A percentile compares a stretch with the other conserved stretches of the same genome.
These are phyloP conservation scores for Hypoxylon sp. DNA, from an alignment of 2,329 filamentous ascomycete species.

Conservation along the genomic window DNA sequence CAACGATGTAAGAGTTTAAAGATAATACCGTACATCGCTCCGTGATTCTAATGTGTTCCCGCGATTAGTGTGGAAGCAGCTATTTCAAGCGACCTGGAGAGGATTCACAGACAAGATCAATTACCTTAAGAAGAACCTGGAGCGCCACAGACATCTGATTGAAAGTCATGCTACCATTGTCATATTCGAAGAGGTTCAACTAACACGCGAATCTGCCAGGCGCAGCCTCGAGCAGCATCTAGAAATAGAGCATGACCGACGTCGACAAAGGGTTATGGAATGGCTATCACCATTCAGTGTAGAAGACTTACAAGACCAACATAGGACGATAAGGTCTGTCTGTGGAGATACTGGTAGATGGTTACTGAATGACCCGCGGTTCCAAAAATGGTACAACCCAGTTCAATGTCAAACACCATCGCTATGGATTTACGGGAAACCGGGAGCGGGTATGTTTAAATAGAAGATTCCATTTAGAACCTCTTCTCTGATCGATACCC, in stretches of 20 bases:
- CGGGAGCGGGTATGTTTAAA: slow-evolving; percentile 52
- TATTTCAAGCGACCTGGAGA: slow-evolving; percentile 52
- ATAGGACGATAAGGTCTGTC: slow-evolving; percentile 27
- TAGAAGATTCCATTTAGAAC: neutral
- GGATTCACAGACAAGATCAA: slow-evolving; percentile 47
- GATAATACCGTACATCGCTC: slow-evolving; percentile 5
- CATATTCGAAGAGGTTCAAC: slow-evolving; percentile 46
- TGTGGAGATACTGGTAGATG: slow-evolving; percentile 46
- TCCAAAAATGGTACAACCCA: slow-evolving; percentile 45
- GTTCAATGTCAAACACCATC: slow-evolving; percentile 41
- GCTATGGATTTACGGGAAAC: slow-evolving; percentile 56
- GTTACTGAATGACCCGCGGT: slow-evolving; percentile 45
- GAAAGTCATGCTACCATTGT: slow-evolving; percentile 47
- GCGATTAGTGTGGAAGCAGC: slow-evolving; percentile 46
- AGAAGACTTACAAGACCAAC: slow-evolving; percentile 24
- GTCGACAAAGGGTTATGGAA: slow-evolving; percentile 19
- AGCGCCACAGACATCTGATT: slow-evolving; percentile 47
- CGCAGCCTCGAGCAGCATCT: slow-evolving; percentile 37
- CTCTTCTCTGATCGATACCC: slow-evolving; percentile 8
- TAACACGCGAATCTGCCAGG: slow-evolving; percentile 30
- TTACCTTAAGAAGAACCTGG: slow-evolving; percentile 48
- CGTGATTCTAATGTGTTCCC: neutral
- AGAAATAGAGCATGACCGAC: slow-evolving; percentile 35
- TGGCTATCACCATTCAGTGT: slow-evolving; percentile 37
- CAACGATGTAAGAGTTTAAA: slow-evolving; percentile 37